Percentiles rank a stretch among this genome's conserved stretches.
Conservation (phyloP, 768 basidiomycete species). For the Mycena sanguinolenta region DNA sequence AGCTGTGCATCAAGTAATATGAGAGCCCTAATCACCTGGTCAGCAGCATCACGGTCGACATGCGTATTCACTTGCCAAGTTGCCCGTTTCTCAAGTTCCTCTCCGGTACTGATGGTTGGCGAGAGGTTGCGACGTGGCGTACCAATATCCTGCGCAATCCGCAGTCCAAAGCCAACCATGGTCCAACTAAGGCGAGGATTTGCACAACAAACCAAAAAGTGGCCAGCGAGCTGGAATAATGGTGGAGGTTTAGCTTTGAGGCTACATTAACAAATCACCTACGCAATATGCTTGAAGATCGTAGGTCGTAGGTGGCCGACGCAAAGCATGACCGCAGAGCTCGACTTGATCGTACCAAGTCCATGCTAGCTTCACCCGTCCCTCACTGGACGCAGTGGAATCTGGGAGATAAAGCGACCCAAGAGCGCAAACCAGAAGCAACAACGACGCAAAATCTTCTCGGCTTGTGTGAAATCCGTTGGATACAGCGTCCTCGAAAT, state of each 20-base stretch:
- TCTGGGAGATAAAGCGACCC: constrained; percentile 46
- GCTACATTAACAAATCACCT: neutral
- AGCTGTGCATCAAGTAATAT: constrained; percentile 2
- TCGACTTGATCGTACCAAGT: constrained; percentile 13
- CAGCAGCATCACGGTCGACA: neutral
- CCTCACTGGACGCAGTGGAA: neutral
- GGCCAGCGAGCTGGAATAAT: neutral
- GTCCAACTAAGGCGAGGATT: neutral
- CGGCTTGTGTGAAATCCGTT: constrained; percentile 54
- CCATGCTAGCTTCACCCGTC: neutral
- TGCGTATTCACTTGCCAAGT: neutral
- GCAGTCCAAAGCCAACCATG: constrained; percentile 16
- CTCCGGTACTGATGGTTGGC: neutral
- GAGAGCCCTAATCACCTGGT: neutral
- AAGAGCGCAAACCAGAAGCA: constrained; percentile 66
- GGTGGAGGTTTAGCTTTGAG: neutral
- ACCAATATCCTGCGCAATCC: constrained; percentile 10
- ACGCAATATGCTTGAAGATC: constrained; percentile 28
- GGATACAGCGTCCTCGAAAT: constrained; percentile 56
- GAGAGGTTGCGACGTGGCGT: neutral
- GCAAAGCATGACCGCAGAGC: constrained; percentile 10
- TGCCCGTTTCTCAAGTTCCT: constrained; percentile 18
- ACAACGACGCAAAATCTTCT: constrained; percentile 54
- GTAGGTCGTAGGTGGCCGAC: neutral
- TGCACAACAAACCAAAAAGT: neutral